Evolutionary conservation across 208 protist species (phyloP).

Genomic region (Leishmania lainsoni): DNA sequence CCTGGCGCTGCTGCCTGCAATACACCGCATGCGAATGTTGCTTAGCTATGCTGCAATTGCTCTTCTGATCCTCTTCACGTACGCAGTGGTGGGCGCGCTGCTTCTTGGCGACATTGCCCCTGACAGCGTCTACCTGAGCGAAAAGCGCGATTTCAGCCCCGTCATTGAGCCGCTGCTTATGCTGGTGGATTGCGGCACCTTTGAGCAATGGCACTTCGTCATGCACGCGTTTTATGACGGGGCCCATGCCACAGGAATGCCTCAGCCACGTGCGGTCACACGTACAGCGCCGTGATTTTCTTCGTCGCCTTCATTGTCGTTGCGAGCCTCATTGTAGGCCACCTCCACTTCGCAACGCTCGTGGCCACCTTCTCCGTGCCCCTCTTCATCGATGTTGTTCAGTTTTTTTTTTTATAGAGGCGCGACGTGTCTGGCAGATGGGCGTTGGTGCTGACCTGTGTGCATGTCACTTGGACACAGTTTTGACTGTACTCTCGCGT

Average conservation of each 20-base stretch:
- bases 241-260: slow-evolving; percentile 14
- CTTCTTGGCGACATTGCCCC: slow-evolving; percentile 50
- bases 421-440: slow-evolving; percentile 32
- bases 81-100: slow-evolving; percentile 49
- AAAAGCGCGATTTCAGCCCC: slow-evolving; percentile 65
- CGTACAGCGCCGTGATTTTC: slow-evolving; percentile 30
- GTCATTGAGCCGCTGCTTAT: slow-evolving; percentile 52
- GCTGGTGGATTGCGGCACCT: slow-evolving; percentile 58
- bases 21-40: slow-evolving; percentile 16
- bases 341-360: slow-evolving; percentile 32
- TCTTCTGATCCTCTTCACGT: slow-evolving; percentile 45
- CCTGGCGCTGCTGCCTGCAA: slow-evolving; percentile 31
- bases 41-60: slow-evolving; percentile 36
- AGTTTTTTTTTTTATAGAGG: slow-evolving; percentile 37
- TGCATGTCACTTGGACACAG: slow-evolving; percentile 15
- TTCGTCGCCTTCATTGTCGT: slow-evolving; percentile 41
- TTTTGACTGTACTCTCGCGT: slow-evolving; percentile 17
- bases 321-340: slow-evolving; percentile 19
- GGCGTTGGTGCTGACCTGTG: slow-evolving; percentile 12
- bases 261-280: slow-evolving; percentile 21
- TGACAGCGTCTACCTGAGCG: slow-evolving; percentile 33
- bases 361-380: slow-evolving; percentile 27
- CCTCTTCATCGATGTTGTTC: slow-evolving; percentile 24
- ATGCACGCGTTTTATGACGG: slow-evolving; percentile 33
- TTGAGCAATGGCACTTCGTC: slow-evolving; percentile 52